phyloP scores from a whole-genome alignment of 768 basidiomycete genomes.

The Termitomyces sp. region DNA sequence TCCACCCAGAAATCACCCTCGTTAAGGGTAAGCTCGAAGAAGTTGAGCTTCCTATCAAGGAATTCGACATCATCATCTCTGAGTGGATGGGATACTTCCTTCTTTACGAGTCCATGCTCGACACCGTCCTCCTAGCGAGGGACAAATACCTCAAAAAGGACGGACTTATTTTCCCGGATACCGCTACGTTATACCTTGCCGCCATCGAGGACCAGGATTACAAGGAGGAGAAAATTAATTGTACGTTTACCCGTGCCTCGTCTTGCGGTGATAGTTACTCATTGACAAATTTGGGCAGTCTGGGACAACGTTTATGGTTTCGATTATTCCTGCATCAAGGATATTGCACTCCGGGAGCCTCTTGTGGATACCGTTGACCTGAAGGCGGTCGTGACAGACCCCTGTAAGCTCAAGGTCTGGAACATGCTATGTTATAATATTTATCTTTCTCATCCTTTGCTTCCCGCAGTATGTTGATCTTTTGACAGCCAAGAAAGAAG shows the following conservation, averaged over 20 bases:
- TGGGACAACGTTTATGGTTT: conserved; percentile 99
- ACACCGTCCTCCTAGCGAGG: conserved; percentile 93
- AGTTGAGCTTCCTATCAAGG: conserved; percentile 74
- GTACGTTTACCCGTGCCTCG: conserved; percentile 42
- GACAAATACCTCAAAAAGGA: conserved; percentile 93
- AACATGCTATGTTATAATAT: neutral
- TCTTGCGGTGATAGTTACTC: neutral
- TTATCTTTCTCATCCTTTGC: neutral
- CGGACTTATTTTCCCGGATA: conserved; percentile 95
- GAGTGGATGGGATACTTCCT: conserved; percentile 99
- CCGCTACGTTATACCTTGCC: conserved; percentile 85
- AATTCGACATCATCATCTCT: conserved; percentile 98
- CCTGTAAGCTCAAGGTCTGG: conserved; percentile 81
- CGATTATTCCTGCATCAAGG: conserved; percentile 99
- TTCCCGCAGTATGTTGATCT: conserved; percentile 76
- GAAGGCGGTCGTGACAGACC: conserved; percentile 91
- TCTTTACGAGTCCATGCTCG: conserved; percentile 98
- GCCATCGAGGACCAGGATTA: conserved; percentile 99
- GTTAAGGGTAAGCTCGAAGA: conserved; percentile 99
- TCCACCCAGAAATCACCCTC: conserved; percentile 76
- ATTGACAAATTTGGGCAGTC: conserved; percentile 47
- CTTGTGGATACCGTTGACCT: conserved; percentile 98
- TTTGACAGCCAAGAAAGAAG: conserved; percentile 89
- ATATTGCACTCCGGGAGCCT: conserved; percentile 94
- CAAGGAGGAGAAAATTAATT: conserved; percentile 99